Evolutionary conservation across 1,284 basidiomycete species (phyloP).

Genomic region (Melanopsichium pennsylvanicum): DNA sequence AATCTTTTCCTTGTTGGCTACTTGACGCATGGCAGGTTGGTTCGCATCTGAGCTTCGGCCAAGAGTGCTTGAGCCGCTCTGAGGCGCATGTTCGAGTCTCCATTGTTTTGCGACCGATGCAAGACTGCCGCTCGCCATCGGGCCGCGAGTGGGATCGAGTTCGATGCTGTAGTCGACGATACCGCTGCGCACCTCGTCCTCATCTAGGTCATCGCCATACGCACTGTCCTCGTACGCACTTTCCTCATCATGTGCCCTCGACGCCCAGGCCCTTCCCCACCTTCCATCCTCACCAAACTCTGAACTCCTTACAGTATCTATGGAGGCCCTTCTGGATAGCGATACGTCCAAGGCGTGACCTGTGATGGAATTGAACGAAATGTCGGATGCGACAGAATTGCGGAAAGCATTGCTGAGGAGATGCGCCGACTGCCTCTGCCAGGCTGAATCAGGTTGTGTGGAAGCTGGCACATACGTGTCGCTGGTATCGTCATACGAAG

Average conservation of each 20-base stretch:
- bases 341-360: constrained; percentile 8
- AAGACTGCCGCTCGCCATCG: constrained; percentile 14
- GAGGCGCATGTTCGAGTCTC: constrained; percentile 21
- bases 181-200: background rate
- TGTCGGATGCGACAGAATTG: constrained; percentile 49
- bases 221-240: constrained; percentile 43
- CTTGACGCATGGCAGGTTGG: constrained; percentile 26
- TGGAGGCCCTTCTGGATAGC: constrained; percentile 36
- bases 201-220: constrained; percentile 23
- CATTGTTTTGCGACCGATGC: constrained; percentile 28
- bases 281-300: constrained; percentile 57
- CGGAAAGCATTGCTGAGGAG: constrained; percentile 48
- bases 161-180: constrained; percentile 10
- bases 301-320: constrained; percentile 56
- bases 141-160: constrained; percentile 10
- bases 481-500: constrained; percentile 17
- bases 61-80: background rate
- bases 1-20: constrained; percentile 41
- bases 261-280: constrained; percentile 57
- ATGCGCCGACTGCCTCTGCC: constrained; percentile 34
- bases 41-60: background rate
- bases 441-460: background rate
- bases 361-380: constrained; percentile 55
- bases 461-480: constrained; percentile 13
- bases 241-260: constrained; percentile 53